Conservation (phyloP, 1,284 basidiomycete species). For the Cryptococcus sp. region DNA sequence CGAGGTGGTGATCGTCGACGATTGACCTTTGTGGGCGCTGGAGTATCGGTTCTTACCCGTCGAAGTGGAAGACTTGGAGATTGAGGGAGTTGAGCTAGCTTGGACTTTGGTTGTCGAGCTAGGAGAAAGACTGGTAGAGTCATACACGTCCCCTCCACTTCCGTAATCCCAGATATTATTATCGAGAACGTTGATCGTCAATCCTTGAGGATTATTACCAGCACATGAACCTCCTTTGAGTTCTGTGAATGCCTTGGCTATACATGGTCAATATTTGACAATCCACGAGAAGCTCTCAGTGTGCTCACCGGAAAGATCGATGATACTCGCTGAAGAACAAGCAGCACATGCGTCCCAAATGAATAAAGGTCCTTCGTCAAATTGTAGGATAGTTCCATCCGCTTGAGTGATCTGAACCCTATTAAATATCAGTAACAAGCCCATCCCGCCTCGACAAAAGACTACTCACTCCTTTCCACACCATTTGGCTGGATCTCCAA, state of each 20-base stretch:
- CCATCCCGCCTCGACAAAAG: background rate
- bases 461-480: slow-evolving; percentile 21
- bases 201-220: slow-evolving; percentile 24
- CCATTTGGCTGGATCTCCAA: slow-evolving; percentile 14
- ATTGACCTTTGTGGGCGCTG: too few relatives aligned
- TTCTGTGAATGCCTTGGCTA: slow-evolving; percentile 7
- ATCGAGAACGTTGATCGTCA: slow-evolving; percentile 21
- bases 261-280: background rate
- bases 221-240: slow-evolving; percentile 9
- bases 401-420: slow-evolving; percentile 18
- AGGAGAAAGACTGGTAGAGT: background rate
- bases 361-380: slow-evolving; percentile 26
- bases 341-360: slow-evolving; percentile 33
- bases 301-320: slow-evolving; percentile 25
- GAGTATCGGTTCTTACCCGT: too few relatives aligned
- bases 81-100: background rate
- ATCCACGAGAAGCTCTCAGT: background rate
- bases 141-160: background rate
- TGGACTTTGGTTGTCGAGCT: background rate
- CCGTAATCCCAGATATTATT: slow-evolving; percentile 10
- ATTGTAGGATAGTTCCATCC: slow-evolving; percentile 10
- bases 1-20: too few relatives aligned
- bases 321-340: slow-evolving; percentile 15
- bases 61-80: background rate
- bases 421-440: background rate